Evolutionary conservation across 345 rosid species (phyloP).

Genomic region (Salix arbutifolia): DNA sequence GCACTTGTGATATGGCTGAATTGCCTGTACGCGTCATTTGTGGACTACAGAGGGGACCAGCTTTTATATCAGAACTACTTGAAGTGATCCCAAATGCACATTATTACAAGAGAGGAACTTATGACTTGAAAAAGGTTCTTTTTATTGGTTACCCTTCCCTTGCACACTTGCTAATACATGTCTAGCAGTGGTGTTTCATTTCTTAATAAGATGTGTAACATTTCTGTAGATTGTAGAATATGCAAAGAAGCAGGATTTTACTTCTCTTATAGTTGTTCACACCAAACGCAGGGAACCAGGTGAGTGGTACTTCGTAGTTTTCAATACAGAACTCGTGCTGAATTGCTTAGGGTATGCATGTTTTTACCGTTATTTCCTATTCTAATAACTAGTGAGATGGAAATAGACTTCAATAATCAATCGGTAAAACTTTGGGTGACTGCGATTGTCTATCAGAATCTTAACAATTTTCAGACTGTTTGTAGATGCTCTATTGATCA

Average conservation of each 20-base stretch:
- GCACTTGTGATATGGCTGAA: constrained; percentile 3
- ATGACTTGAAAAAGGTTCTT: constrained; percentile 80
- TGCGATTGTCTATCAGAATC: background rate
- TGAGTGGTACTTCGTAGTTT: constrained; percentile 23
- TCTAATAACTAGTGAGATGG: background rate
- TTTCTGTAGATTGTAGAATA: constrained; percentile 70
- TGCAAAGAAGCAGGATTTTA: constrained; percentile 73
- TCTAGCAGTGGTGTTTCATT: background rate
- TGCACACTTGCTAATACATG: background rate
- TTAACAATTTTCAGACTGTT: background rate
- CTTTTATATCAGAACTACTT: constrained; percentile 67
- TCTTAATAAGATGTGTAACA: background rate
- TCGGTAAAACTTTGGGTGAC: background rate
- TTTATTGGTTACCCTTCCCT: background rate
- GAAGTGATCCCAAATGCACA: constrained; percentile 80
- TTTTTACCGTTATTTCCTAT: background rate
- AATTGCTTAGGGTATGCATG: background rate
- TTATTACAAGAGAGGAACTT: constrained; percentile 79
- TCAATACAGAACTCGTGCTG: background rate
- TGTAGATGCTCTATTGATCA: constrained; percentile 74
- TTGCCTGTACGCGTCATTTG: background rate
- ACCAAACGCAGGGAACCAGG: constrained; percentile 91
- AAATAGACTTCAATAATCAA: background rate
- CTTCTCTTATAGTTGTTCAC: constrained; percentile 78
- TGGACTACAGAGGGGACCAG: constrained; percentile 75